Evolutionary conservation across 768 basidiomycete species (phyloP).

Genomic region (Rhizopogon vulgaris): DNA sequence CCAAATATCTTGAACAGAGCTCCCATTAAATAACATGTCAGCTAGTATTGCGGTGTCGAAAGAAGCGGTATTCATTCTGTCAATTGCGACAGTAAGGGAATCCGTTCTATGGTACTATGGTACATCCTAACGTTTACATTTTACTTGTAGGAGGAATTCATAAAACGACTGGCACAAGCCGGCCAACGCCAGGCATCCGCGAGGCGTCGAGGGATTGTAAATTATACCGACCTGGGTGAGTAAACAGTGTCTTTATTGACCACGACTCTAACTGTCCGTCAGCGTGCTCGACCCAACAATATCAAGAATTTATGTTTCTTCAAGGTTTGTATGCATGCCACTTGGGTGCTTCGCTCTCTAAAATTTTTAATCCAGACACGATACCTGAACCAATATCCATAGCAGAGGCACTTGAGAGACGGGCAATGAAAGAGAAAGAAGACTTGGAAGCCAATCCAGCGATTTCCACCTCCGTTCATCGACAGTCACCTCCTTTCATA

Average conservation of each 20-base stretch:
- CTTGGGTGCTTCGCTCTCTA: background rate
- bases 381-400: conserved; percentile 60
- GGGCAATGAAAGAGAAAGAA: conserved; percentile 46
- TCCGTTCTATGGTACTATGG: conserved; percentile 12
- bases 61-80: conserved; percentile 68
- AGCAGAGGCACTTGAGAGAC: conserved; percentile 51
- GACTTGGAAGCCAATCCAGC: conserved; percentile 57
- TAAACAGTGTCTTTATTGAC: conserved; percentile 4
- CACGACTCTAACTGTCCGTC: conserved; percentile 6
- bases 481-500: conserved; percentile 14
- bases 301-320: conserved; percentile 70
- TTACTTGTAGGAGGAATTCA: conserved; percentile 69
- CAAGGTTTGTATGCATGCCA: conserved; percentile 35
- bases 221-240: conserved; percentile 75
- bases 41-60: conserved; percentile 64
- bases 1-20: background rate
- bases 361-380: conserved; percentile 40
- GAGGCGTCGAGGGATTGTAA: conserved; percentile 51
- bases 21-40: background rate
- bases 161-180: conserved; percentile 67
- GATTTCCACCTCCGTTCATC: conserved; percentile 29
- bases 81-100: conserved; percentile 62
- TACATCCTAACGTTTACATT: background rate
- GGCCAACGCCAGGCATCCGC: conserved; percentile 60
- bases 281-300: conserved; percentile 57